A percentile compares a stretch with the other conserved stretches of the same genome.
phyloP scores from a whole-genome alignment of 2,329 filamentous ascomycete genomes.

The Neonectria coccinea region DNA sequence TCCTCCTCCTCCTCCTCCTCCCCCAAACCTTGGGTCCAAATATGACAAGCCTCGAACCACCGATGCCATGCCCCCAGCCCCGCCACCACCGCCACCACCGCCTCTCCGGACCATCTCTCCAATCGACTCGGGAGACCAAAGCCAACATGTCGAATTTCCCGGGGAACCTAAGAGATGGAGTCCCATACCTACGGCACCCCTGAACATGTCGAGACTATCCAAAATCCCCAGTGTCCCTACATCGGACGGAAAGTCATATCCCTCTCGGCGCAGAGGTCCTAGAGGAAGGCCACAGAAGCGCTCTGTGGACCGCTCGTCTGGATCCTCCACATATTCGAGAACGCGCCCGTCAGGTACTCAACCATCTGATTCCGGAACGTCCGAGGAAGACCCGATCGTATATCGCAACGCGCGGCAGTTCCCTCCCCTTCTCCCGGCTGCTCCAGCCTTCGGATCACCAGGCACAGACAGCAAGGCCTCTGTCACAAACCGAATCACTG shows the following conservation, averaged over 20 bases:
- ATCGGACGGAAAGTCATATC: slow-evolving; percentile 19
- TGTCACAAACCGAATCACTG: slow-evolving; percentile 50
- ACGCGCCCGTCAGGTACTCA: slow-evolving; percentile 38
- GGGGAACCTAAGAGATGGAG: slow-evolving; percentile 2
- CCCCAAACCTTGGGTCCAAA: slow-evolving; percentile 22
- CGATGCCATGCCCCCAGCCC: slow-evolving; percentile 16
- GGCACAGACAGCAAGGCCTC: slow-evolving; percentile 43
- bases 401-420: slow-evolving; percentile 49
- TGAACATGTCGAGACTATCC: background rate
- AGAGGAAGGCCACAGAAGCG: slow-evolving; percentile 1
- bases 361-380: slow-evolving; percentile 40
- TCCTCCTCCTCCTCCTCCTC: slow-evolving; percentile 20
- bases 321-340: slow-evolving; percentile 40
- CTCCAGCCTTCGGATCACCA: slow-evolving; percentile 36
- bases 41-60: slow-evolving; percentile 22
- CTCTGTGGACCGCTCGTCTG: slow-evolving; percentile 28
- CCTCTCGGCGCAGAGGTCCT: slow-evolving; percentile 8
- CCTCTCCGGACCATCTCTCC: slow-evolving; percentile 8
- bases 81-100: slow-evolving; percentile 23
- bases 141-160: background rate
- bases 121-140: slow-evolving; percentile 8
- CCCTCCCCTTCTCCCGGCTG: slow-evolving; percentile 49
- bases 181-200: background rate
- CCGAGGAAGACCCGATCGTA: slow-evolving; percentile 46
- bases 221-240: slow-evolving; percentile 15